These are phyloP conservation scores for Aspergillus sp. DNA, from an alignment of 2,329 filamentous ascomycete species.

Conservation along the genomic window DNA sequence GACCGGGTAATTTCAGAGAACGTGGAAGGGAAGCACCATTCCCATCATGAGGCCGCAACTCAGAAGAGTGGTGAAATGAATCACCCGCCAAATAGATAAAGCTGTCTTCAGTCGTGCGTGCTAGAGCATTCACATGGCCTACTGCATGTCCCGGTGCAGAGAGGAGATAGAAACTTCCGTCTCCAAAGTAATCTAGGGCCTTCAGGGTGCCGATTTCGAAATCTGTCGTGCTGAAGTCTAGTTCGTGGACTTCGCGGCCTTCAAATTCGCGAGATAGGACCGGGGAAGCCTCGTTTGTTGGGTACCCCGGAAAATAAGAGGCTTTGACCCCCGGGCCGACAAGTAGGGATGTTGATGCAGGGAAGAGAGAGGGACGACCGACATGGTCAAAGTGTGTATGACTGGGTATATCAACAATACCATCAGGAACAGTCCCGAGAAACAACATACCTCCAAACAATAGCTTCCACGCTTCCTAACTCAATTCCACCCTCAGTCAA, in stretches of 20 bases:
- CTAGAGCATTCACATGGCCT: slow-evolving; percentile 22
- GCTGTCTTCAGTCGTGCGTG: slow-evolving; percentile 17
- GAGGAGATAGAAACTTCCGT: slow-evolving; percentile 25
- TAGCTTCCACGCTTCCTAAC: too few relatives aligned
- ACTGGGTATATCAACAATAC: slow-evolving; percentile 4
- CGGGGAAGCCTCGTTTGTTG: slow-evolving; percentile 29
- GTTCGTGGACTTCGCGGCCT: slow-evolving; percentile 5
- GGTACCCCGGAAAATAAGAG: slow-evolving; percentile 40
- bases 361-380: slow-evolving; percentile 46
- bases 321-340: slow-evolving; percentile 49
- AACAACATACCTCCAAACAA: slow-evolving; percentile 1
- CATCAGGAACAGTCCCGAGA: neutral
- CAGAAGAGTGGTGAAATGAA: slow-evolving; percentile 18
- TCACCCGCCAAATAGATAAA: slow-evolving; percentile 25
- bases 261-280: slow-evolving; percentile 11
- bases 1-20: neutral
- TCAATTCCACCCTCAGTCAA: neutral
- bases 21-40: neutral
- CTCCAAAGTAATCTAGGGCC: slow-evolving; percentile 23
- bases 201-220: slow-evolving; percentile 16
- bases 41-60: slow-evolving; percentile 26
- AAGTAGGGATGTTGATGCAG: slow-evolving; percentile 40
- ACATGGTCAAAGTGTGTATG: slow-evolving; percentile 45
- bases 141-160: slow-evolving; percentile 29
- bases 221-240: slow-evolving; percentile 1